phyloP scores from a whole-genome alignment of 2,329 filamentous ascomycete genomes.

The Fusarium sterilihyphosum region DNA sequence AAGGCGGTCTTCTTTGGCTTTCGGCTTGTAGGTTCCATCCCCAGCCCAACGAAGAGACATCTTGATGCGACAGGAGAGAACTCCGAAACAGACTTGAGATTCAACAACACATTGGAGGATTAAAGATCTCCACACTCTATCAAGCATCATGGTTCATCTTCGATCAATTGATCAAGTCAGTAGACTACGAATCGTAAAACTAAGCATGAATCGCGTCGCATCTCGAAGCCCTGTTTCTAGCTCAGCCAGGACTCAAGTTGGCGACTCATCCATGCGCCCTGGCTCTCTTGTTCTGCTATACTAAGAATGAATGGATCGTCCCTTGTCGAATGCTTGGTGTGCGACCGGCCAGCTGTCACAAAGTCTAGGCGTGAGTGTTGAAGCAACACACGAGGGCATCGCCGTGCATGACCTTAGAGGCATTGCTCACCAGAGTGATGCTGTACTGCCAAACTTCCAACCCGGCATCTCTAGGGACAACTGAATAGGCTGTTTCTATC shows the following conservation, averaged over 20 bases:
- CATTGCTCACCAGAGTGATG: too few species aligned
- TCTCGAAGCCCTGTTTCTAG: background rate
- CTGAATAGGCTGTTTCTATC: background rate
- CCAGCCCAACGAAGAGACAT: too few species aligned
- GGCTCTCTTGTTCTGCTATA: too few species aligned
- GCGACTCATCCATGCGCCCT: background rate
- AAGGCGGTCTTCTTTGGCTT: background rate
- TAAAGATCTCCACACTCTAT: too few species aligned
- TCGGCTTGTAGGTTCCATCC: background rate
- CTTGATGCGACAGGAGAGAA: too few species aligned
- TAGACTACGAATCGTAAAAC: too few species aligned
- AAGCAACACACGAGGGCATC: background rate
- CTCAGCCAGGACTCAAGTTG: background rate
- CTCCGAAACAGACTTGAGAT: too few species aligned
- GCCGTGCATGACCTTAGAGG: too few species aligned
- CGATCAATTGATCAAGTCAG: background rate
- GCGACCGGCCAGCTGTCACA: background rate
- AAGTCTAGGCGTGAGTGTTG: background rate
- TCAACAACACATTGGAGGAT: too few species aligned
- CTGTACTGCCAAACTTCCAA: background rate
- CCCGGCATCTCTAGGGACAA: too few species aligned
- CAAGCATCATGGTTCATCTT: too few species aligned
- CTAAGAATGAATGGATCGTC: accelerated
- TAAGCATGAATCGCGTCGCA: background rate
- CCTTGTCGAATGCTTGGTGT: background rate